phyloP scores from a whole-genome alignment of 768 basidiomycete genomes.

The Leccinum obscurum region DNA sequence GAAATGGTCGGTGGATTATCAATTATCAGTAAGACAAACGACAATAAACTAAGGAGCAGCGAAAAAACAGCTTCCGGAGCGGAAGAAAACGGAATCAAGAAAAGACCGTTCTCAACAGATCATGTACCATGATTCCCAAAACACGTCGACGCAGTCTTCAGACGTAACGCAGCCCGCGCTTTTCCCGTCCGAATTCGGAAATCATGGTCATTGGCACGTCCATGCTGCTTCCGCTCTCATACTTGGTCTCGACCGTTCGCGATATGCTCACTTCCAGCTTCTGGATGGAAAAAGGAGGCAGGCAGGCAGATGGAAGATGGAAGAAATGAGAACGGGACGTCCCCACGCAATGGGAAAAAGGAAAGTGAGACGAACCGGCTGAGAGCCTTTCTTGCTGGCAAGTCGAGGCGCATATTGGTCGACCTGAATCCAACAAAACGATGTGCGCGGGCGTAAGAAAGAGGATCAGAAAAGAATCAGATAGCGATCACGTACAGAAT shows the following conservation, averaged over 20 bases:
- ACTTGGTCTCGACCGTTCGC: conserved; percentile 18
- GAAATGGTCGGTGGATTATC: too few species aligned
- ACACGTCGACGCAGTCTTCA: too few species aligned
- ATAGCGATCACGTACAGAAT: conserved; percentile 3
- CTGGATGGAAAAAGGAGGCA: background rate
- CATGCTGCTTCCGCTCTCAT: conserved; percentile 3
- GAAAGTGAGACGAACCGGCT: conserved; percentile 13
- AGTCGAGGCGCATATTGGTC: background rate
- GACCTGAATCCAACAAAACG: background rate
- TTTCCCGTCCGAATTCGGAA: background rate
- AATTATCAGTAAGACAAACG: too few species aligned
- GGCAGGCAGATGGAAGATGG: too few species aligned
- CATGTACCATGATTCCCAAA: too few species aligned
- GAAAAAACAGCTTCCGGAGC: too few species aligned
- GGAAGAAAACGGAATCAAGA: too few species aligned
- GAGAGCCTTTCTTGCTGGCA: background rate
- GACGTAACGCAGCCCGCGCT: too few species aligned
- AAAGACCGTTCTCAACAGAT: too few species aligned
- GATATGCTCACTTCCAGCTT: conserved; percentile 24
- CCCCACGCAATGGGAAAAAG: background rate
- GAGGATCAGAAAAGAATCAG: too few species aligned
- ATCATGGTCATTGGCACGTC: background rate
- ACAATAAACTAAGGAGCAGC: too few species aligned
- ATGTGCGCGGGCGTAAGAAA: too few species aligned
- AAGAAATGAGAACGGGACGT: background rate